Evolutionary conservation across 2,329 filamentous ascomycete genomes (phyloP).

Genomic region (Ceratocystis smalleyi): DNA sequence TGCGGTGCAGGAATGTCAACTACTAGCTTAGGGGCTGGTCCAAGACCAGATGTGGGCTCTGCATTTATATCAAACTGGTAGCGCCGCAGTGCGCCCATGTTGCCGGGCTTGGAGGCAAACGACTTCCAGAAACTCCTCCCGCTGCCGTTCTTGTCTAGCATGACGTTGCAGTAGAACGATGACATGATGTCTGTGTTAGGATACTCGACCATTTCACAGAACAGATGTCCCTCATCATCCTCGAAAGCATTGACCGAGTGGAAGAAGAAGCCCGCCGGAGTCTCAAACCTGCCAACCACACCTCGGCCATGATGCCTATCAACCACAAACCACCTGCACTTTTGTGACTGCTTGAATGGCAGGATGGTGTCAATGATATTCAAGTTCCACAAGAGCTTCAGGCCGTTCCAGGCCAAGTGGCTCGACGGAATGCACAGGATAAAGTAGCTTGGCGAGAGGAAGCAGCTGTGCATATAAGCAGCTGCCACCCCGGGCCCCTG

Average conservation of each 20-base stretch:
- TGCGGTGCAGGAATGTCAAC: constrained; percentile 37
- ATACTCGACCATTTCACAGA: constrained; percentile 51
- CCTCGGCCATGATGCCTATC: constrained; percentile 48
- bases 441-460: constrained; percentile 54
- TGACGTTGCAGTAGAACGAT: constrained; percentile 52
- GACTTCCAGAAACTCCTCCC: constrained; percentile 30
- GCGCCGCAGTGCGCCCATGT: constrained; percentile 27
- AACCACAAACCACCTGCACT: constrained; percentile 57
- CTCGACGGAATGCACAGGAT: constrained; percentile 58
- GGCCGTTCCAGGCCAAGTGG: constrained; percentile 41
- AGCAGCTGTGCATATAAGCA: constrained; percentile 73
- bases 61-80: constrained; percentile 28
- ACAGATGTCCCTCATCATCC: constrained; percentile 37
- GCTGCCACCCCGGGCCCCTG: constrained; percentile 32
- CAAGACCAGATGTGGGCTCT: constrained; percentile 16
- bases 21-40: constrained; percentile 20
- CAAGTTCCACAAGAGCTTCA: constrained; percentile 45
- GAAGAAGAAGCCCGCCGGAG: constrained; percentile 59
- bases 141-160: constrained; percentile 38
- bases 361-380: constrained; percentile 55
- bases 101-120: constrained; percentile 25
- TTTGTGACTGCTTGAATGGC: constrained; percentile 40
- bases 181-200: constrained; percentile 49
- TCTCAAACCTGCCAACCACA: constrained; percentile 52
- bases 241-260: constrained; percentile 68